Base-by-base conservation (phyloP, 1,284 basidiomycete genomes). In the Heterobasidion irregulare region DNA sequence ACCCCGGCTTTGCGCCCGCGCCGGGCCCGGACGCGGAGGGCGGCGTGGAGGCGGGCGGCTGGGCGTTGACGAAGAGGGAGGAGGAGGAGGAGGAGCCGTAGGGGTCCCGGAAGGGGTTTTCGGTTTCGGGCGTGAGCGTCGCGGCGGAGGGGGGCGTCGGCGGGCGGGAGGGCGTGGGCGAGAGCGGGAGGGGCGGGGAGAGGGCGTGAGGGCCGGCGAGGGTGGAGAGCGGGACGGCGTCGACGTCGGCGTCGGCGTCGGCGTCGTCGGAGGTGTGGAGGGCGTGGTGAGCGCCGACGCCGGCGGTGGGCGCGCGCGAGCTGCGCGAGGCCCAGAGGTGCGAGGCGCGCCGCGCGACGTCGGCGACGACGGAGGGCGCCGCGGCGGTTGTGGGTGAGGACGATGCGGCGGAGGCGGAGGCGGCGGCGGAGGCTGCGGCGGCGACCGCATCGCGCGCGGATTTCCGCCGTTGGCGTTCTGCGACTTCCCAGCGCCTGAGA, bases 401-500 rank as follows among this genome's bases (percentile, higher is more conserved):
- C 26, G 26, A 26, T 26, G 26, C 26, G n/a, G n/a, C n/a, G n/a
- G n/a, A n/a, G n/a, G n/a, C n/a, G n/a, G n/a, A n/a, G 26, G 26
- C 26, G 26, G 19, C 19, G 19, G 19, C 2, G 60, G 6, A 66
- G 57, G 10, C 63, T 9, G 26, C 26, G 16, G n/a, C 16, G n/a
- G 47, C 61, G 41, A 61, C 56, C 0, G 82, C 82, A 53, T 79
- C 81, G 51, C 86, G 77, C 4, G 75, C 78, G n/a, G 74, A 72
- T 67, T 79, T 85, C 68, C 86, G 78, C 58, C 85, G 77, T 62
- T 82, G 80, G 36, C 84, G 78, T 65, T 91, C 88, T 38, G 79
- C 79, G 47, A 80, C 68, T 60, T 91, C 88, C 89, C 87, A 90
- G 45, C 77, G 77, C 57, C 77, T 75, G 18, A 91, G 73, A 58